Evolutionary conservation across 2,329 filamentous ascomycete species (phyloP).

Genomic region (Cytospora piceae): DNA sequence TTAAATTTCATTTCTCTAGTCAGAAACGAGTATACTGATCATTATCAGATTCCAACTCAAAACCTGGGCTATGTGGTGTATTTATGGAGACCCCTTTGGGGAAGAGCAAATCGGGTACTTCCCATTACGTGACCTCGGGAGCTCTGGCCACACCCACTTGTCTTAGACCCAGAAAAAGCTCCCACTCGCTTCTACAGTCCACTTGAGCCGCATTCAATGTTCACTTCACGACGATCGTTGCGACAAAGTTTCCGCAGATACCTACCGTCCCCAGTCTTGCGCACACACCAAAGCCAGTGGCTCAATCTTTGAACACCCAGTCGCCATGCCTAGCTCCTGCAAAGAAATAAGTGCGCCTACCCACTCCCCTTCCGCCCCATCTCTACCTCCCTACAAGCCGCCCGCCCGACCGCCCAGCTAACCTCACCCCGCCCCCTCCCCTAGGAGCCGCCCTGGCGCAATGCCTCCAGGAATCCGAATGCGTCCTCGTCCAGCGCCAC

Average conservation of each 20-base stretch:
- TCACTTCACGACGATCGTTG: conserved; percentile 2
- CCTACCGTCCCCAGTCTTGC: neutral
- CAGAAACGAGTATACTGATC: too few relatives aligned
- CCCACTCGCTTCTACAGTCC: neutral
- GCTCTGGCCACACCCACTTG: neutral
- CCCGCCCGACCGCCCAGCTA: conserved; percentile 19
- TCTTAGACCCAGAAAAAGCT: neutral
- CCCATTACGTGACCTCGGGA: neutral
- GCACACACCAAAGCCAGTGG: conserved; percentile 7
- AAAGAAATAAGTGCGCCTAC: conserved; percentile 82
- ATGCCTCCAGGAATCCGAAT: conserved; percentile 96
- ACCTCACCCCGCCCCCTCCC: conserved; percentile 29
- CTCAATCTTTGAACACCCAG: conserved; percentile 1
- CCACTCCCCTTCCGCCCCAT: conserved; percentile 16
- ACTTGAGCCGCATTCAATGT: neutral
- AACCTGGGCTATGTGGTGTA: neutral
- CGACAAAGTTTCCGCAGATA: neutral
- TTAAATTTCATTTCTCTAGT: too few relatives aligned
- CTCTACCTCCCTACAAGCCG: neutral
- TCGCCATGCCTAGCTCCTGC: conserved; percentile 88
- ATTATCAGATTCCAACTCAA: too few relatives aligned
- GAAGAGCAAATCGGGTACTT: neutral
- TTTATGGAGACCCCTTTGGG: neutral
- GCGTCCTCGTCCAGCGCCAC: conserved; percentile 90
- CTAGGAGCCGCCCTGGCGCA: conserved; percentile 86